Conservation (phyloP, 768 basidiomycete species). For the Auricularia sp. region DNA sequence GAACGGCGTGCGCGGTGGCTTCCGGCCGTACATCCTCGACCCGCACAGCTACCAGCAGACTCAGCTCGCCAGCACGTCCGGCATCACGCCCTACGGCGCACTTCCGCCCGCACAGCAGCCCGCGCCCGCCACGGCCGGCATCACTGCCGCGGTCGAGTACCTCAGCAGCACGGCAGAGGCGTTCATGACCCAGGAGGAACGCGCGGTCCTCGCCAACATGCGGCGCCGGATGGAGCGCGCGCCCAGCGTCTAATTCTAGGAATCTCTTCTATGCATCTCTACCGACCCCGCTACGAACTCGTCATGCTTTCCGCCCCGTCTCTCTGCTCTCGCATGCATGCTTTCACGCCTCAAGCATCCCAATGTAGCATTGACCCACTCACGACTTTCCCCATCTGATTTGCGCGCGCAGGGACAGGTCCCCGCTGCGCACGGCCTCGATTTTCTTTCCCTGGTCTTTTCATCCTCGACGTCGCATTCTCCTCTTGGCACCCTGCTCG, state of each 20-base stretch:
- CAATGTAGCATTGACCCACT: background rate
- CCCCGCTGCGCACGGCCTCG: background rate
- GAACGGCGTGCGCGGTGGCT: background rate
- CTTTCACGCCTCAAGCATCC: background rate
- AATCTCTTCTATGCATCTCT: background rate
- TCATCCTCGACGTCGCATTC: too few species aligned
- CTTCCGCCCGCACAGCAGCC: background rate
- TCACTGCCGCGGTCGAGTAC: background rate
- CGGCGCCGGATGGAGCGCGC: background rate
- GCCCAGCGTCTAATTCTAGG: background rate
- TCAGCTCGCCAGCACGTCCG: background rate
- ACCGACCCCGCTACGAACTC: background rate
- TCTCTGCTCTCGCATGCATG: background rate
- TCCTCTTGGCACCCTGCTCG: too few species aligned
- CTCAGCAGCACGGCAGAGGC: background rate
- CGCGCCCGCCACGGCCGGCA: background rate
- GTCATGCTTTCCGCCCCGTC: background rate
- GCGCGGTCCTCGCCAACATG: background rate
- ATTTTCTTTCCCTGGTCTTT: too few species aligned
- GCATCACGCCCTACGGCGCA: background rate
- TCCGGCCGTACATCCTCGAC: background rate
- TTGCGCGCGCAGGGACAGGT: background rate
- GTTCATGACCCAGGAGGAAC: background rate
- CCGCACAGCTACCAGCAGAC: background rate
- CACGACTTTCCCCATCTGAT: background rate